Evolutionary conservation across 805 yeast species (phyloP), one percentile per base, ranked within the genome.

Genomic region (Metschnikowia vanudenii): DNA sequence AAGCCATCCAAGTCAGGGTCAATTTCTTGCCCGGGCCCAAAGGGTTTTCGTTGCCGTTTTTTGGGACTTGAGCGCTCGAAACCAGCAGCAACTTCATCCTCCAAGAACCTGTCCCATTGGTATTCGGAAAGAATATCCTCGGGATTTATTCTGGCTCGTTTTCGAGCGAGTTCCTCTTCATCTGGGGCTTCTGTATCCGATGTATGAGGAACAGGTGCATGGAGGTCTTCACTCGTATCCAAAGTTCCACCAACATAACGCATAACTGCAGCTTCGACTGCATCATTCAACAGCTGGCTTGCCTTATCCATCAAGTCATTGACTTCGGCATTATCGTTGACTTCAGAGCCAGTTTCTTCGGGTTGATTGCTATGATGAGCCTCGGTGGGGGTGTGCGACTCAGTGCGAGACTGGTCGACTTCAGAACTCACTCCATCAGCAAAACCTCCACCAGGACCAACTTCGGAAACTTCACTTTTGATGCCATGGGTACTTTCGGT

Each of bases 241-340:
- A 84, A 63, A 1, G 82, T 76, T 6, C 84, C 85, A 16, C 85
- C 88, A 12, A 85, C 92, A 54, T 79, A 79, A 45, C 79, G 75
- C 79, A 85, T 74, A 14, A 86, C 90, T 0, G 90, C 94, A 14
- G 86, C 94, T 57, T 85, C 94, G 2, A 85, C 94, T 12, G 79
- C 81, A 47, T 72, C 76, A 41, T 67, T 72, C 28, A 72, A 58
- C 54, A 69, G 74, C 49, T 70, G 74, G 50, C 64, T 64, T 12
- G 64, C 63, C 33, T 65, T 65, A 14, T 60, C 57, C 55, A 52
- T 49, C 9, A 51, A 43, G 14, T 50, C 58, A 11, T 43, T 43
- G 7, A 35, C 44, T 19, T 43, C 44, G 40, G 35, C 9, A 20
- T 39, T 38, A n/a, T 38, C 42, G 10, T 16, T 32, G n/a, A n/a